Conservation (phyloP, 1,284 basidiomycete genomes). For the Ceratobasidium sp. region DNA sequence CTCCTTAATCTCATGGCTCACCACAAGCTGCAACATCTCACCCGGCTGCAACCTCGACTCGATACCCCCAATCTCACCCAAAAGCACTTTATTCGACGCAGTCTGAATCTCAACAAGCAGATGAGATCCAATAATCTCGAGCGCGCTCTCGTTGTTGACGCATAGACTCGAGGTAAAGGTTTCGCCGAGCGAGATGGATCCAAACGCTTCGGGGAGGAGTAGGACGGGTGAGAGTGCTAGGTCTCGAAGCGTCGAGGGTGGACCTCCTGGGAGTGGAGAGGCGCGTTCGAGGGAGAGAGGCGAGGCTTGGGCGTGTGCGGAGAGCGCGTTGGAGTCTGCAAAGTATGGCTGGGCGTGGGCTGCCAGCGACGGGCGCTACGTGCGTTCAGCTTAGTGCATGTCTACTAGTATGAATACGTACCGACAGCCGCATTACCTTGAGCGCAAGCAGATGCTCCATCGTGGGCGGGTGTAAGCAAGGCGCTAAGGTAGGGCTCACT, state of each 20-base stretch:
- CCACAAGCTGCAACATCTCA: constrained; percentile 73
- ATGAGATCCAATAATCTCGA: constrained; percentile 55
- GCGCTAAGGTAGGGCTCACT: too few species aligned
- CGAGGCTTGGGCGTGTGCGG: constrained; percentile 80
- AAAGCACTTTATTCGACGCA: constrained; percentile 70
- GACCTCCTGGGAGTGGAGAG: constrained; percentile 74
- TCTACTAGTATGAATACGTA: constrained; percentile 60
- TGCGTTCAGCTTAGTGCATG: constrained; percentile 11
- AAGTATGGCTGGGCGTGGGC: constrained; percentile 86
- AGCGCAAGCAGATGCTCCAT: constrained; percentile 76
- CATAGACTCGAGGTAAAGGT: constrained; percentile 83
- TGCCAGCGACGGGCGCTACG: constrained; percentile 78
- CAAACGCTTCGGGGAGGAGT: constrained; percentile 81
- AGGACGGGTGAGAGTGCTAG: constrained; percentile 79
- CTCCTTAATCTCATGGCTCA: constrained; percentile 86
- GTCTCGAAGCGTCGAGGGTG: constrained; percentile 74
- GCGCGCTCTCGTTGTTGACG: constrained; percentile 78
- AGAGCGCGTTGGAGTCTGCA: constrained; percentile 82
- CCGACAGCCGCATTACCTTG: constrained; percentile 86
- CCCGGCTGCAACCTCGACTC: constrained; percentile 62
- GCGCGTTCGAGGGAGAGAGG: constrained; percentile 80
- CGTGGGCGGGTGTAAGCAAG: constrained; percentile 27
- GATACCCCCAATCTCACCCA: constrained; percentile 74
- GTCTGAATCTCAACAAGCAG: constrained; percentile 85
- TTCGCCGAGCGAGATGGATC: constrained; percentile 84